Evolutionary conservation across 306 rosid species (phyloP).

Genomic region (Phaseolus lunatus): DNA sequence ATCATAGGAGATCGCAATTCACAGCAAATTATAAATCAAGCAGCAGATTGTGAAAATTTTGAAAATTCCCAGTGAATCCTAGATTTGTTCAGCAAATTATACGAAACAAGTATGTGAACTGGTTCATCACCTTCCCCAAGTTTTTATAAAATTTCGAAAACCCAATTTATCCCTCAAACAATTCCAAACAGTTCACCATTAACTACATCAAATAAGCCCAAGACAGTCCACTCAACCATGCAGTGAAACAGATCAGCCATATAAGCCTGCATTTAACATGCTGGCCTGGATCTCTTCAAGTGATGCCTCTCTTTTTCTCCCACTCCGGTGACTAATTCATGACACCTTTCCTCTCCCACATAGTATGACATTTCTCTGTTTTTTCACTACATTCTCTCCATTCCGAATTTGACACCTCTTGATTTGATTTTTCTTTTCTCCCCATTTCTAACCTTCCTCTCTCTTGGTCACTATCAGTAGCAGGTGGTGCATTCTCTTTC

Average conservation of each 20-base stretch:
- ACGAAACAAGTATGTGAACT: too few relatives aligned
- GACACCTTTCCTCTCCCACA: neutral
- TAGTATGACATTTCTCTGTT: neutral
- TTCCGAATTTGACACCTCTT: neutral
- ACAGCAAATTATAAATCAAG: too few relatives aligned
- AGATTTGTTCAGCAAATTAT: too few relatives aligned
- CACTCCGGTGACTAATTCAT: neutral
- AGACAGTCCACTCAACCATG: neutral
- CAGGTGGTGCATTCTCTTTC: neutral
- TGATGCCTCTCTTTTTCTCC: neutral
- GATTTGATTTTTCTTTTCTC: neutral
- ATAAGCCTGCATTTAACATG: neutral
- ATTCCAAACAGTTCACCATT: too few relatives aligned
- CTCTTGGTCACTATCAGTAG: neutral
- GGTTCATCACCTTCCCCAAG: too few relatives aligned
- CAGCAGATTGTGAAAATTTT: too few relatives aligned
- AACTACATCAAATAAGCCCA: too few relatives aligned
- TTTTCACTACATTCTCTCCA: neutral
- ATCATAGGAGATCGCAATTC: neutral
- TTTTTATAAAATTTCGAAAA: too few relatives aligned
- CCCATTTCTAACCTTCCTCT: constrained; percentile 1
- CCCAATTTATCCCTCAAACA: too few relatives aligned
- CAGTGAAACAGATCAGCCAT: neutral
- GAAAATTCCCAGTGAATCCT: too few relatives aligned
- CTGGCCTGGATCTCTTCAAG: neutral